These are phyloP conservation scores for Dactylellina haptotyla DNA, from an alignment of 2,329 filamentous ascomycete species.

Conservation along the genomic window DNA sequence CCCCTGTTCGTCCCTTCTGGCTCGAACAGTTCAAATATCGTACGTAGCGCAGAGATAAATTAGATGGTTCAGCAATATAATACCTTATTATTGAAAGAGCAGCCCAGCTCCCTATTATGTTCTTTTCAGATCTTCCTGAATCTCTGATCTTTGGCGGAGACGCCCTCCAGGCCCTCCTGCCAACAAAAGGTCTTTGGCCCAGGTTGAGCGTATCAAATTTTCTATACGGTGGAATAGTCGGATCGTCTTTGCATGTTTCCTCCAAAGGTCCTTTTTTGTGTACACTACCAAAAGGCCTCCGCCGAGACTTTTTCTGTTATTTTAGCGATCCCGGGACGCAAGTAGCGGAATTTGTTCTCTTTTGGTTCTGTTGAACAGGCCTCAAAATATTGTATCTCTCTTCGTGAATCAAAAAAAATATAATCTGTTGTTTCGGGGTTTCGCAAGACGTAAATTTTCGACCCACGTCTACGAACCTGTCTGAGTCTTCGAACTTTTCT, in stretches of 20 bases:
- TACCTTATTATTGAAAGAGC: constrained; percentile 47
- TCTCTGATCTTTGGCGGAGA: constrained; percentile 18
- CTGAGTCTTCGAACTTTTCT: constrained; percentile 12
- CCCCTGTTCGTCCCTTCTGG: constrained; percentile 20
- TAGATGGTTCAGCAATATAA: constrained; percentile 46
- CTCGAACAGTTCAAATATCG: constrained; percentile 14
- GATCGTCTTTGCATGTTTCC: constrained; percentile 43
- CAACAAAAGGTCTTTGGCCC: constrained; percentile 21
- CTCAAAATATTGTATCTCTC: constrained; percentile 13
- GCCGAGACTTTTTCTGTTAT: constrained; percentile 9
- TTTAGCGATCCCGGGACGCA: constrained; percentile 21
- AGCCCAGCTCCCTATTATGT: constrained; percentile 12
- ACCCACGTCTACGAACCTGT: constrained; percentile 49
- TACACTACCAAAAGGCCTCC: constrained; percentile 8
- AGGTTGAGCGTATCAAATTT: constrained; percentile 28
- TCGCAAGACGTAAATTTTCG: constrained; percentile 26
- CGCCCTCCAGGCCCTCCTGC: constrained; percentile 33
- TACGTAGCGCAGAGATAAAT: constrained; percentile 1
- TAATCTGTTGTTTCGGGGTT: constrained; percentile 6
- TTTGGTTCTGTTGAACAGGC: constrained; percentile 8
- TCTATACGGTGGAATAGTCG: constrained; percentile 48
- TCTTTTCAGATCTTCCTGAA: neutral
- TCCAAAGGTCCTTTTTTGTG: constrained; percentile 10
- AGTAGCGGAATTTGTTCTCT: neutral
- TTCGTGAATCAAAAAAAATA: constrained; percentile 35